These are phyloP conservation scores for Myxozyma monticola DNA, from an alignment of 805 yeast genomes.

Conservation along the genomic window DNA sequence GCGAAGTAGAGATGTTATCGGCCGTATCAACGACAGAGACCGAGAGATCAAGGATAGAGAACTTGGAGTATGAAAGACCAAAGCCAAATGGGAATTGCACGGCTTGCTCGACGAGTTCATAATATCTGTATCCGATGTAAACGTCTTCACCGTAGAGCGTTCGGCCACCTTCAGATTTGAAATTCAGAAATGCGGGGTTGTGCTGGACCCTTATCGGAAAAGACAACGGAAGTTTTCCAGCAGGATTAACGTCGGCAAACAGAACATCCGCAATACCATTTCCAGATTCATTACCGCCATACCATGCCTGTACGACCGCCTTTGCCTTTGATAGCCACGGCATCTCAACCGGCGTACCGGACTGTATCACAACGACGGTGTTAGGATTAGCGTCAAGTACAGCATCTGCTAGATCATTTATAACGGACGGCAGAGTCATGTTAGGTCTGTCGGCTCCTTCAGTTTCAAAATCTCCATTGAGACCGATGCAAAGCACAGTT, in stretches of 20 bases:
- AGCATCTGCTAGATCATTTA: conserved; percentile 48
- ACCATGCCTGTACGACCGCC: conserved; percentile 56
- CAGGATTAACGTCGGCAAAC: conserved; percentile 60
- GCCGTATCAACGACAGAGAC: background rate
- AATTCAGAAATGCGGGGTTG: conserved; percentile 58
- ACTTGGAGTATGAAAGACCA: conserved; percentile 65
- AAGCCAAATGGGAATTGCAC: conserved; percentile 62
- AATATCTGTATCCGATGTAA: conserved; percentile 62
- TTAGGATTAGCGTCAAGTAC: conserved; percentile 51
- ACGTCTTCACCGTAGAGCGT: conserved; percentile 66
- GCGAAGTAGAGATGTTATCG: background rate
- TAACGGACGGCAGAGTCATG: conserved; percentile 53
- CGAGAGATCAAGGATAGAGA: conserved; percentile 58
- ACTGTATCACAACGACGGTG: conserved; percentile 55
- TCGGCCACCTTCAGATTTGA: conserved; percentile 52
- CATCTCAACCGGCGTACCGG: conserved; percentile 62
- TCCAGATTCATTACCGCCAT: conserved; percentile 58
- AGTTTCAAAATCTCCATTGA: conserved; percentile 57
- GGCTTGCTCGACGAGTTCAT: conserved; percentile 52
- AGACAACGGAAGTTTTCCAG: conserved; percentile 58
- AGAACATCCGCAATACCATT: conserved; percentile 59
- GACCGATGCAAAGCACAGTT: conserved; percentile 54
- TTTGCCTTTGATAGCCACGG: conserved; percentile 51
- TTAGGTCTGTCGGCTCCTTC: conserved; percentile 58
- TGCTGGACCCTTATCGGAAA: conserved; percentile 55